Base-by-base conservation (phyloP, 371 early-diverging fungal species). In the Mortierella sp. region DNA sequence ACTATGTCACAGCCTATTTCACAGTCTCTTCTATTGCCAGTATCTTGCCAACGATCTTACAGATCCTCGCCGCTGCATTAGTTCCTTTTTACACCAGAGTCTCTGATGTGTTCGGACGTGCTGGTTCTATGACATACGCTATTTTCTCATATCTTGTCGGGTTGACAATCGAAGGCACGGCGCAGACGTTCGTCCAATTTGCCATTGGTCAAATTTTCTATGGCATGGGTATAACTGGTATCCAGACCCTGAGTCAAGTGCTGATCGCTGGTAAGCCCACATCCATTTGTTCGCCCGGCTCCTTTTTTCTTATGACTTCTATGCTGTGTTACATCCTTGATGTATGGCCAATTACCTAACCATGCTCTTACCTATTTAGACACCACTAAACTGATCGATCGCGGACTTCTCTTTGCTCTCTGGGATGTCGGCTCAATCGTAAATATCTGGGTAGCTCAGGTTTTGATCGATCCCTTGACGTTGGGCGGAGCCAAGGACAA, bases 51-150 rank as follows among this genome's bases (percentile, higher is more conserved):
- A 60, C 60, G 23, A 60, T 60, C 60, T 26, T 60, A 26, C 46
- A 44, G 16, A 46, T 81, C 46, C 61, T 81, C 6, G 61, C 68
- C 29, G 68, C 76, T 19, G 72, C 73, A 0, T 30, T 75, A 44
- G 60, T 81, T 6, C 81, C 81, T 4, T 64, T 72, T 23, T 81
- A 68, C 53, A 72, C 81, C 29, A 81, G 75, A 52, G 29, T 81
- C 19, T 81, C 76, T 11, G 81, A 81, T 64, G 25, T 66, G 45
- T 70, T 70, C 25, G 81, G 81, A 14, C 62, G 81, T 29, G 64
- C 72, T 19, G 67, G 62, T 12, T 65, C 74, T 0, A 66, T 67
- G 46, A 60, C 68, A 1, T 46, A 60, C 12, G 69, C 81, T 9
- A 64, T 75, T 12, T 15, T 72, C 6, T 61, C 73, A 5, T 73